Evolutionary conservation across 2,329 filamentous ascomycete genomes (phyloP).

Genomic region (Shiraia bambusicola): DNA sequence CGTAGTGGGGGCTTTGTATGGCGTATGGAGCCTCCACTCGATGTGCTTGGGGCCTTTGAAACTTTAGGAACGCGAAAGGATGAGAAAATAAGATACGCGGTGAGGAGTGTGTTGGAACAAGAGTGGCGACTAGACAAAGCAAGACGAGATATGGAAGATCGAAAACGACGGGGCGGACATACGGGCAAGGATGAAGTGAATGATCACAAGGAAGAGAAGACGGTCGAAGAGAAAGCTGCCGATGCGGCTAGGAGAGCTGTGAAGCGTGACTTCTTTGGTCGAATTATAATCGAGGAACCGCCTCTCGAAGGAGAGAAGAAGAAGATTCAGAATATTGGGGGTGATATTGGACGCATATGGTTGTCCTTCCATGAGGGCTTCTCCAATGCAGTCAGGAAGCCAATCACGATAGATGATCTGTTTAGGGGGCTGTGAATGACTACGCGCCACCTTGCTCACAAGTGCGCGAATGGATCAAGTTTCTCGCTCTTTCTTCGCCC

Average conservation of each 20-base stretch:
- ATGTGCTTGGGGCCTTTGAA: constrained; percentile 73
- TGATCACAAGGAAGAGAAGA: constrained; percentile 19
- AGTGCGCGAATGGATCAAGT: too few relatives aligned
- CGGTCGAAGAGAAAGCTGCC: constrained; percentile 23
- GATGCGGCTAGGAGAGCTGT: constrained; percentile 44
- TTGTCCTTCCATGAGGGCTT: constrained; percentile 87
- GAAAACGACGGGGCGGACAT: constrained; percentile 55
- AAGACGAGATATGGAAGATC: constrained; percentile 64
- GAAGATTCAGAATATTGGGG: constrained; percentile 34
- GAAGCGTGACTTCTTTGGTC: constrained; percentile 84
- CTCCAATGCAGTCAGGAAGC: constrained; percentile 89
- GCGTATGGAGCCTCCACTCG: constrained; percentile 91
- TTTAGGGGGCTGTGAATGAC: constrained; percentile 61
- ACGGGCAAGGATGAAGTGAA: constrained; percentile 17
- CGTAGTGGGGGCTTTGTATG: constrained; percentile 72
- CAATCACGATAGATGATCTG: constrained; percentile 78
- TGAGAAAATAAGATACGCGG: constrained; percentile 82
- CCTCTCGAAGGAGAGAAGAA: constrained; percentile 44
- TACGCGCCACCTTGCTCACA: too few relatives aligned
- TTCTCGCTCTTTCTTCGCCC: too few relatives aligned
- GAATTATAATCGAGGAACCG: constrained; percentile 59
- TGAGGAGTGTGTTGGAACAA: constrained; percentile 89
- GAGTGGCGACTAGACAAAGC: constrained; percentile 76
- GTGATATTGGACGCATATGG: constrained; percentile 68
- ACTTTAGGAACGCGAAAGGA: constrained; percentile 62